These are phyloP conservation scores for Xylaria sp. DNA, from an alignment of 2,329 filamentous ascomycete species.

Conservation along the genomic window DNA sequence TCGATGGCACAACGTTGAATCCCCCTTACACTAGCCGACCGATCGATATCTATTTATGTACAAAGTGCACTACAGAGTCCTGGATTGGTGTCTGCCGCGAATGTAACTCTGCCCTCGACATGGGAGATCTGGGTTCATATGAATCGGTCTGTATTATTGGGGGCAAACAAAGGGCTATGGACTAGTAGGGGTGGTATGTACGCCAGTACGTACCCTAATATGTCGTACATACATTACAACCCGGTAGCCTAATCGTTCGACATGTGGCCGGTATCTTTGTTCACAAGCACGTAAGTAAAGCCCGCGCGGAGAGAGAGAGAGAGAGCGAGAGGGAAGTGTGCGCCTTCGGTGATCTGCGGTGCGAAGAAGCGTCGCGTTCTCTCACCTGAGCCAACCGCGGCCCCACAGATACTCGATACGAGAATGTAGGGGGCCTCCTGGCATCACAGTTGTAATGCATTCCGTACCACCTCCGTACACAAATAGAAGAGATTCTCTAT, in stretches of 20 bases:
- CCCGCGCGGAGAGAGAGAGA: too few relatives aligned
- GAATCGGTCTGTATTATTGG: conserved; percentile 22
- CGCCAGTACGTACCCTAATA: neutral
- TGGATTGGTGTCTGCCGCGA: conserved; percentile 17
- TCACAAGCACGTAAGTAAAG: neutral
- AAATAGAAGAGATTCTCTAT: neutral
- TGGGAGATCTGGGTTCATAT: conserved; percentile 20
- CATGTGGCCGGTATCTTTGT: neutral
- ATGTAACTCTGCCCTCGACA: conserved; percentile 20
- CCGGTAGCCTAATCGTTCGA: neutral
- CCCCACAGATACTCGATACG: conserved; percentile 4
- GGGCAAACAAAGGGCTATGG: conserved; percentile 4
- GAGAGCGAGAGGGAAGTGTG: too few relatives aligned
- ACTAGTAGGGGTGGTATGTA: too few relatives aligned
- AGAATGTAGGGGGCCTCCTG: conserved; percentile 7
- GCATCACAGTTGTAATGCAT: neutral
- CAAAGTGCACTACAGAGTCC: neutral
- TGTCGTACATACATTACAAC: neutral
- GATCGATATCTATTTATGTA: neutral
- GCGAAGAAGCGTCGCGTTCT: neutral
- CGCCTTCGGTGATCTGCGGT: neutral
- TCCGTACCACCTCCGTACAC: neutral
- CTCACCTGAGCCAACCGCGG: neutral
- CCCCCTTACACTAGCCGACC: conserved; percentile 10
- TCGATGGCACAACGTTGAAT: conserved; percentile 14